These are phyloP conservation scores for Diversispora eburnea DNA, from an alignment of 192 early-diverging fungal genomes.

Conservation along the genomic window DNA sequence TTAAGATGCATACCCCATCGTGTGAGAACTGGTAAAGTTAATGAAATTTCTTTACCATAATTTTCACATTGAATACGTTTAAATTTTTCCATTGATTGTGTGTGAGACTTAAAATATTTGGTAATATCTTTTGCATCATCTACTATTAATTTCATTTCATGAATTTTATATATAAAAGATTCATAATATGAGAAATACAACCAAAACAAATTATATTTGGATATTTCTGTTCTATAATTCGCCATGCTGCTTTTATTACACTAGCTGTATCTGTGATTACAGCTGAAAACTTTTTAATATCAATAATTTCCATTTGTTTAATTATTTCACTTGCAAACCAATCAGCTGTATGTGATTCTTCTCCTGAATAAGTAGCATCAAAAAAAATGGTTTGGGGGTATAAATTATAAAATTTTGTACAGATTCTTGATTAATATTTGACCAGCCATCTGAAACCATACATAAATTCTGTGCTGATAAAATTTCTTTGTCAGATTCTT, in stretches of 20 bases:
- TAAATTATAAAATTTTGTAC: not conserved
- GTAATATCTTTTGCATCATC: not conserved
- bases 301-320: not conserved
- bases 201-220: conserved; percentile 8
- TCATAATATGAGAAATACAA: conserved; percentile 5
- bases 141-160: conserved; percentile 5
- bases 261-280: not conserved
- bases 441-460: conserved; percentile 6
- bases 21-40: not conserved
- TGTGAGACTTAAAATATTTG: not conserved
- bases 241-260: not conserved
- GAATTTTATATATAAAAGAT: conserved; percentile 1
- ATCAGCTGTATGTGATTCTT: not conserved
- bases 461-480: not conserved
- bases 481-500: not conserved
- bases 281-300: not conserved
- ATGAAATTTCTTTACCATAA: not conserved
- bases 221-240: not conserved
- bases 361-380: not conserved
- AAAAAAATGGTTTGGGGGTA: not conserved
- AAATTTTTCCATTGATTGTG: not conserved
- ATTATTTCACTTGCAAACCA: not conserved
- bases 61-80: not conserved
- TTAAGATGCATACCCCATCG: not conserved
- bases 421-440: not conserved